A percentile compares a stretch with the other conserved stretches of the same genome.
phyloP scores from a whole-genome alignment of 2,329 filamentous ascomycete genomes.

The Rosellinia necatrix region DNA sequence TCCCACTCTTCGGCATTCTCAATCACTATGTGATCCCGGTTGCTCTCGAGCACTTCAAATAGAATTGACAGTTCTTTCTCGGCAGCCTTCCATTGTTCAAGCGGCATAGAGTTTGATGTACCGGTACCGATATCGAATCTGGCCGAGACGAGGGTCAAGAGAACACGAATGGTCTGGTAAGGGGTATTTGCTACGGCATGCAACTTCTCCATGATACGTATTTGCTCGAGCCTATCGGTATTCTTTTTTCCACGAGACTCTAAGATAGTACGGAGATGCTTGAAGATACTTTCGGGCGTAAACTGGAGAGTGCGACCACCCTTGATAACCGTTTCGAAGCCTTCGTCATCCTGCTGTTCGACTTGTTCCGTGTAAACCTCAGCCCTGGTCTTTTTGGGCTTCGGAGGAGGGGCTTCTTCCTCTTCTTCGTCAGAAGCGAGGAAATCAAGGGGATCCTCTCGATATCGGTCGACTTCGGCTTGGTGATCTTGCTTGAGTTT shows the following conservation, averaged over 20 bases:
- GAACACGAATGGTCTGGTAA: slow-evolving; percentile 92
- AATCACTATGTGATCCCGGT: slow-evolving; percentile 80
- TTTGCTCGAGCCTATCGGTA: slow-evolving; percentile 92
- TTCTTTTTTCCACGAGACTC: slow-evolving; percentile 99
- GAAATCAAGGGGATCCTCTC: slow-evolving; percentile 60
- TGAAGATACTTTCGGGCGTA: slow-evolving; percentile 97
- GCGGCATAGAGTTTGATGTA: slow-evolving; percentile 77
- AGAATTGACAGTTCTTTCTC: slow-evolving; percentile 83
- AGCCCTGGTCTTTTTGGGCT: slow-evolving; percentile 58
- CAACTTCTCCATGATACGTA: slow-evolving; percentile 96
- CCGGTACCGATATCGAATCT: slow-evolving; percentile 91
- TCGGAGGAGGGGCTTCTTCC: slow-evolving; percentile 62
- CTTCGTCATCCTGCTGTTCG: slow-evolving; percentile 74
- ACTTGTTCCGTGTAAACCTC: slow-evolving; percentile 56
- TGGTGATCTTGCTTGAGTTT: slow-evolving; percentile 98
- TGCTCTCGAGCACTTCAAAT: slow-evolving; percentile 77
- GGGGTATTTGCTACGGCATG: slow-evolving; percentile 85
- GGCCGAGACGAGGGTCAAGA: slow-evolving; percentile 88
- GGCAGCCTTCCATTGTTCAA: slow-evolving; percentile 96
- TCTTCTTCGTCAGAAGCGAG: slow-evolving; percentile 68
- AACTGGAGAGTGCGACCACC: slow-evolving; percentile 89
- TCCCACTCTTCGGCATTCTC: slow-evolving; percentile 98
- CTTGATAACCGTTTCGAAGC: slow-evolving; percentile 86
- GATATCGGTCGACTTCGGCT: slow-evolving; percentile 83
- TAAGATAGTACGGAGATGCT: slow-evolving; percentile 89